Base-by-base conservation (phyloP, 2,329 filamentous ascomycete species). In the Trematosphaeria pertusa region DNA sequence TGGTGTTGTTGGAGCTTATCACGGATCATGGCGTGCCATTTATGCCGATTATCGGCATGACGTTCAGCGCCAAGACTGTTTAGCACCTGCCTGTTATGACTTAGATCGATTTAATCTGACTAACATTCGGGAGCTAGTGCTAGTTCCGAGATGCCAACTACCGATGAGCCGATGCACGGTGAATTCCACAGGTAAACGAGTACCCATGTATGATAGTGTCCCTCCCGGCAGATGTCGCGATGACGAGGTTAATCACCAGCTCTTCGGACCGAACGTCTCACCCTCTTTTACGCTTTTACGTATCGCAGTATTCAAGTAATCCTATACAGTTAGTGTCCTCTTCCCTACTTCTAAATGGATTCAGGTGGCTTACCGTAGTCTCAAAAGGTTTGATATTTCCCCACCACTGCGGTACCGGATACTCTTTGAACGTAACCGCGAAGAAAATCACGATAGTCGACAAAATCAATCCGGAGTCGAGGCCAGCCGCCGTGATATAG, bases 401-500 rank as follows among this genome's bases (percentile, higher is more conserved):
- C 73, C 81, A 87, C 85, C 87, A 90, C 8, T 75, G 61, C 0
- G 85, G 83, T 46, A 82, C 73, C 2, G 66, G 61, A 7, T 78
- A 77, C 24, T 76, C 73, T 2, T 85, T 85, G 54, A 89, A 67
- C 45, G 84, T 83, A 20, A 91, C 72, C 1, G 84, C 80, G 57
- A 88, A 83, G 75, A 91, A 88, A 46, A 90, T 86, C 46, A 90
- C 67, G 26, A 91, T 79, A 0, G 86, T 86, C 24, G 80, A 81
- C 15, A 89, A 67, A 10, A 86, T 83, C 4, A 89, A 77, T 4
- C 87, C 87, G 37, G 81, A 82, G 67, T 90, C 87, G 28, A 91
- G 74, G 1, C 84, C 87, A 0, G 87, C 87, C 3, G 86, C 88
- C 0, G 86, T 83, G 62, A 89, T 79, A 67, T 90, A 91, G 74